Conservation (phyloP, 495 filamentous ascomycete species). For the Hyaloscypha finlandica region DNA sequence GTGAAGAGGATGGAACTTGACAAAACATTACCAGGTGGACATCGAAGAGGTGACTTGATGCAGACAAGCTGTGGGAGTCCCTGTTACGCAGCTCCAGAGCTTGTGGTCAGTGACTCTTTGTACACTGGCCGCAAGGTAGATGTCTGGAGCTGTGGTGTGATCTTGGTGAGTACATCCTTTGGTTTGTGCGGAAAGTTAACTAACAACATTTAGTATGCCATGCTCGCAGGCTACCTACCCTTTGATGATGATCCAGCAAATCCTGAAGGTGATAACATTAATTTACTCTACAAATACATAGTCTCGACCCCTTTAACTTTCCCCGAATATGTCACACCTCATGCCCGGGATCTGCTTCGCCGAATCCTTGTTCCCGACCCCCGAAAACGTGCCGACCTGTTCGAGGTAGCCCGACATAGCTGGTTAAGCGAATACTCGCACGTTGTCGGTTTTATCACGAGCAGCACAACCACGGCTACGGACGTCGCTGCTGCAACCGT, state of each 20-base stretch:
- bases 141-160: slow-evolving; percentile 99
- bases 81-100: slow-evolving; percentile 95
- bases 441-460: slow-evolving; percentile 94
- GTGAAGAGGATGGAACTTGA: slow-evolving; percentile 79
- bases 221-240: slow-evolving; percentile 97
- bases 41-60: slow-evolving; percentile 73
- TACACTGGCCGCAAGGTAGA: slow-evolving; percentile 98
- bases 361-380: slow-evolving; percentile 97
- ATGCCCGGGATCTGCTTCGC: slow-evolving; percentile 88
- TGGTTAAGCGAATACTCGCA: slow-evolving; percentile 97
- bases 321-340: slow-evolving; percentile 97
- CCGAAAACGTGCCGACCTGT: slow-evolving; percentile 90
- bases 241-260: slow-evolving; percentile 99
- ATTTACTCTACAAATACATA: slow-evolving; percentile 98
- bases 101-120: slow-evolving; percentile 95
- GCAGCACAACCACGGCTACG: slow-evolving; percentile 81
- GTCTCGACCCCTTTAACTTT: slow-evolving; percentile 96
- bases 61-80: slow-evolving; percentile 82
- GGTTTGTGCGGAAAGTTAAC: slow-evolving; percentile 9
- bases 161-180: slow-evolving; percentile 69
- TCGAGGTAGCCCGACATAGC: slow-evolving; percentile 96
- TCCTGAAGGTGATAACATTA: slow-evolving; percentile 98
- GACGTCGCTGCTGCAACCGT: slow-evolving; percentile 86
- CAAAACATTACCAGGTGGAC: slow-evolving; percentile 55
- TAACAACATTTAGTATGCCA: slow-evolving; percentile 76